A percentile compares a stretch with the other conserved stretches of the same genome.
These are phyloP conservation scores for Ophiostoma tasmaniense DNA, from an alignment of 2,329 filamentous ascomycete species.

Conservation along the genomic window DNA sequence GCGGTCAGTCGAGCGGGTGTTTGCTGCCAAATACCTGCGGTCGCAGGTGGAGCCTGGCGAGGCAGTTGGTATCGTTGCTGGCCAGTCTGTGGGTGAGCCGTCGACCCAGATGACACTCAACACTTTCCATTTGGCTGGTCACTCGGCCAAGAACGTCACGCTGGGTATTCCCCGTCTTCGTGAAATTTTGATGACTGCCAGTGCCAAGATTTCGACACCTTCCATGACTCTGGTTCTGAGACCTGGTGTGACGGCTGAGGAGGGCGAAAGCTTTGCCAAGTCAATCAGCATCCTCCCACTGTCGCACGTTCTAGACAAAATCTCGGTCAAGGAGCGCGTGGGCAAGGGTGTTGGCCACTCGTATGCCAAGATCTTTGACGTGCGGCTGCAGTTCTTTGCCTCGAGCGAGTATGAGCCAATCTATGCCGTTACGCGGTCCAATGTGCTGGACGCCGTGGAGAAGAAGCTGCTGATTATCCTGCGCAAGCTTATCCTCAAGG, in stretches of 20 bases:
- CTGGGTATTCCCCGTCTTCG: constrained; percentile 93
- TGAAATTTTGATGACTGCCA: constrained; percentile 98
- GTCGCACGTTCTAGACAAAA: constrained; percentile 73
- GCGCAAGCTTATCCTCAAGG: constrained; percentile 60
- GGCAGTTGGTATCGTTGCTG: constrained; percentile 92
- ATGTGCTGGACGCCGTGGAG: constrained; percentile 75
- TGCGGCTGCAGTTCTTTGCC: constrained; percentile 77
- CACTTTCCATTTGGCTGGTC: constrained; percentile 98
- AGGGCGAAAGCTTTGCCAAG: constrained; percentile 78
- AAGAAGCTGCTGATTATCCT: constrained; percentile 67
- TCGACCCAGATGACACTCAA: constrained; percentile 99
- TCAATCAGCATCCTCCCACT: constrained; percentile 80
- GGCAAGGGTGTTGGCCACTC: constrained; percentile 59
- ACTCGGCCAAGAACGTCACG: constrained; percentile 97
- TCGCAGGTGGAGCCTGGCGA: constrained; percentile 92
- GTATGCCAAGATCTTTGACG: constrained; percentile 75
- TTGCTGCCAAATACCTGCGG: constrained; percentile 86
- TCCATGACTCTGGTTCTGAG: constrained; percentile 78
- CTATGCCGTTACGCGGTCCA: constrained; percentile 71
- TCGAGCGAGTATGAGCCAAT: constrained; percentile 72
- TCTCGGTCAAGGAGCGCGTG: constrained; percentile 70
- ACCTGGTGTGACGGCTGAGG: constrained; percentile 57
- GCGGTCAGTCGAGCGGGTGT: constrained; percentile 72
- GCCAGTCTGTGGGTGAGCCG: constrained; percentile 92
- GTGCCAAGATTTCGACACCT: constrained; percentile 78